Conservation (phyloP, 2,329 filamentous ascomycete species). For the Fusarium tanahbumbuense region DNA sequence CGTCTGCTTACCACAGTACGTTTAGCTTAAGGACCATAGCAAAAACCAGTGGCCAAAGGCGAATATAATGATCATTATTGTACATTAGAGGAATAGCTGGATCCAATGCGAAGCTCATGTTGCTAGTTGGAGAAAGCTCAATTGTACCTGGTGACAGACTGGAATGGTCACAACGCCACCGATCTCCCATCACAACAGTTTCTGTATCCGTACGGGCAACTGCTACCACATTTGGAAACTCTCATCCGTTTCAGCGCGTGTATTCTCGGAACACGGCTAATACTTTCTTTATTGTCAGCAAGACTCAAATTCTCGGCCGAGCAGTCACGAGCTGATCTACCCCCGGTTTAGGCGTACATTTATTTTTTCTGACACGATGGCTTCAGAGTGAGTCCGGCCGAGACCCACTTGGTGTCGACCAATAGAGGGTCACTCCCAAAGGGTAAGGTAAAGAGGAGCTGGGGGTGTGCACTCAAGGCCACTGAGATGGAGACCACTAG, state of each 20-base stretch:
- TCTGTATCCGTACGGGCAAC: background rate
- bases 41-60: background rate
- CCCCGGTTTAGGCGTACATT: constrained; percentile 20
- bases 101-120: background rate
- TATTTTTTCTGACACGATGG: constrained; percentile 35
- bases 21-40: too few species aligned
- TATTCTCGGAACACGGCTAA: constrained; percentile 25
- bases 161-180: constrained; percentile 33
- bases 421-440: background rate
- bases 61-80: background rate
- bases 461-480: background rate
- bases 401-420: constrained; percentile 6
- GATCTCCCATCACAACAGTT: background rate
- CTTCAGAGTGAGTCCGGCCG: constrained; percentile 35
- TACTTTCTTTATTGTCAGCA: background rate
- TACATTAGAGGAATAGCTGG: background rate
- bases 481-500: background rate
- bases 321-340: constrained; percentile 26
- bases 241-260: constrained; percentile 12
- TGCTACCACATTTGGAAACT: constrained; percentile 16
- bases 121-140: background rate
- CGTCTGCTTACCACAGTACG: background rate
- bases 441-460: constrained; percentile 26
- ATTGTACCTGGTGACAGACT: constrained; percentile 13
- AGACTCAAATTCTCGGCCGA: constrained; percentile 32